A percentile compares a stretch with the other conserved stretches of the same genome.
Conservation (phyloP, 1,139 yeast genomes). For the Pichia sp. region DNA sequence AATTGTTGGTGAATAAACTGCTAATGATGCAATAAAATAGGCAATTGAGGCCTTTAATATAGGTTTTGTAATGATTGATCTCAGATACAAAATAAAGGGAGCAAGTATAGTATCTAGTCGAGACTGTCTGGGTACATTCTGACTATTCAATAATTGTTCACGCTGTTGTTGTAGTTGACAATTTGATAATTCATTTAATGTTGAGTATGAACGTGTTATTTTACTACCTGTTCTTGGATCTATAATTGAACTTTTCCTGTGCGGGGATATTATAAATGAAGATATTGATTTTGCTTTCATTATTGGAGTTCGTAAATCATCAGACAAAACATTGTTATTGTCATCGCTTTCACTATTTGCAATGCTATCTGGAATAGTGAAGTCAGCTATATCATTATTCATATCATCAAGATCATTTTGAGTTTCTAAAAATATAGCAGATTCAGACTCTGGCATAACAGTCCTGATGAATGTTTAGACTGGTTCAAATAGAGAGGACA, state of each 20-base stretch:
- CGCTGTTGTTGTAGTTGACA: background rate
- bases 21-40: conserved; percentile 64
- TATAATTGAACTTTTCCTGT: conserved; percentile 26
- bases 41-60: conserved; percentile 66
- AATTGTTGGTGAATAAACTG: conserved; percentile 60
- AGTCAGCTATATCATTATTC: conserved; percentile 9
- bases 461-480: background rate
- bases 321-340: background rate
- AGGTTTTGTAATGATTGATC: conserved; percentile 8
- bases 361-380: conserved; percentile 2
- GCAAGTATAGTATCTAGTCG: background rate
- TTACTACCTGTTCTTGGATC: conserved; percentile 27
- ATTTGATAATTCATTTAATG: conserved; percentile 14
- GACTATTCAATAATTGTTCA: background rate
- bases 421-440: background rate
- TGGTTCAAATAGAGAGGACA: too few relatives aligned
- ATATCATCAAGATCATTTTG: background rate
- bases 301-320: background rate
- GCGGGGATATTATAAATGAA: conserved; percentile 13
- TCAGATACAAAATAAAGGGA: background rate
- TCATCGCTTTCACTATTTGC: background rate
- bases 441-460: background rate
- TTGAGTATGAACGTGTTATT: conserved; percentile 24
- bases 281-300: conserved; percentile 11
- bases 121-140: background rate